phyloP scores from a whole-genome alignment of 2,329 filamentous ascomycete species.

The Alternaria triticimaculans region DNA sequence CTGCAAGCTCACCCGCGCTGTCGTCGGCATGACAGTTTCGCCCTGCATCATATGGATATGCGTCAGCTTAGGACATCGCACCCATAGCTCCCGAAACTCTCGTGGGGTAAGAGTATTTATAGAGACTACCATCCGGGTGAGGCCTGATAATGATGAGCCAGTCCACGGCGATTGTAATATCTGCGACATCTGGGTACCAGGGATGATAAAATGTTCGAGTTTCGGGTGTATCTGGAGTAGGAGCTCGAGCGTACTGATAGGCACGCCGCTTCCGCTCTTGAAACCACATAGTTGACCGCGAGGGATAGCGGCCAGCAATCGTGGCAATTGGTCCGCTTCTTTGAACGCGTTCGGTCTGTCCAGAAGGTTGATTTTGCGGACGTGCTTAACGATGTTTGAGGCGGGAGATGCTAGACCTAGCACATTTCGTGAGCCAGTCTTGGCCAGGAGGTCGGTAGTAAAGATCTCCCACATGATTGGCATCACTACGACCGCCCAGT shows the following conservation, averaged over 20 bases:
- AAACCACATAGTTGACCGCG: neutral
- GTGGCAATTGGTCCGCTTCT: neutral
- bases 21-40: neutral
- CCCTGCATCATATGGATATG: neutral
- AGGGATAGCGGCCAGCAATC: neutral
- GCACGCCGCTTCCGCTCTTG: neutral
- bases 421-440: neutral
- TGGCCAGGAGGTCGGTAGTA: fast-evolving
- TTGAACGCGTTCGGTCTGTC: neutral
- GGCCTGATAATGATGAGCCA: neutral
- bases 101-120: neutral
- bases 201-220: neutral
- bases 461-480: neutral
- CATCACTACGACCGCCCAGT: neutral
- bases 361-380: neutral
- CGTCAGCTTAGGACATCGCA: neutral
- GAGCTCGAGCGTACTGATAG: neutral
- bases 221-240: neutral
- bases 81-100: neutral
- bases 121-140: neutral
- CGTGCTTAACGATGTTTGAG: neutral
- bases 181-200: neutral
- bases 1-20: neutral
- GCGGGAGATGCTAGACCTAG: neutral
- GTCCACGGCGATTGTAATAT: neutral